phyloP scores from a whole-genome alignment of 352 stramenopile genomes.

The Peronospora belbahrii region DNA sequence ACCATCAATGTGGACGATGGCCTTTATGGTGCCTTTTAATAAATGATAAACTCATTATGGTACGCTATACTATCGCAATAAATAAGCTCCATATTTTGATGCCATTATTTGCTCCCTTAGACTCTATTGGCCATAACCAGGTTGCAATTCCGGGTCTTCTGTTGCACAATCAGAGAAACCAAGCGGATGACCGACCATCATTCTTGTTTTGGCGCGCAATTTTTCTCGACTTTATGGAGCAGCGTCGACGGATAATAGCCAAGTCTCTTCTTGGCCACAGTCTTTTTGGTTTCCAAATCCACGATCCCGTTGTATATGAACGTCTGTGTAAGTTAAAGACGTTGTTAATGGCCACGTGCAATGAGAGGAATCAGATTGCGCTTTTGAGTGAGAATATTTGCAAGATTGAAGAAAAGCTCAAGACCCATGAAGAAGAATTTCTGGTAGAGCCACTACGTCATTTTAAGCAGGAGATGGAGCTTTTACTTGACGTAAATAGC shows the following conservation, averaged over 20 bases:
- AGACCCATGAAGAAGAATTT: slow-evolving; percentile 32
- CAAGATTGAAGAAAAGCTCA: slow-evolving; percentile 43
- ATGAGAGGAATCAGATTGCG: slow-evolving; percentile 38
- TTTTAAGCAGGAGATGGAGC: slow-evolving; percentile 60
- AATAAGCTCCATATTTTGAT: no score
- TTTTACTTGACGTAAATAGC: slow-evolving; percentile 46
- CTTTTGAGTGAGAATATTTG: slow-evolving; percentile 45
- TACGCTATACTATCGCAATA: no score
- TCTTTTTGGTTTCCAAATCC: slow-evolving; percentile 66
- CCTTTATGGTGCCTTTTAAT: no score
- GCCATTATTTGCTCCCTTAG: no score
- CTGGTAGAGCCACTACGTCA: slow-evolving; percentile 48
- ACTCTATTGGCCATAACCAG: no score
- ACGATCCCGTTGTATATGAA: slow-evolving; percentile 27
- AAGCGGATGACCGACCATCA: slow-evolving; percentile 6
- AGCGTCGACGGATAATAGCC: slow-evolving; percentile 16
- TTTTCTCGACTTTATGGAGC: slow-evolving; percentile 15
- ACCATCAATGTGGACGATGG: no score
- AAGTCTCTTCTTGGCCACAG: slow-evolving; percentile 27
- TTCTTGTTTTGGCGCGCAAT: slow-evolving; percentile 19
- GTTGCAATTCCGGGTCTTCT: no score
- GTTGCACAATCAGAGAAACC: no score
- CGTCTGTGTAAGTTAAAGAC: slow-evolving; percentile 41
- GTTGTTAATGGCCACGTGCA: slow-evolving; percentile 34
- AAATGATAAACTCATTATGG: no score